phyloP scores from a whole-genome alignment of 1,284 basidiomycete genomes.

The Irpex sp. region DNA sequence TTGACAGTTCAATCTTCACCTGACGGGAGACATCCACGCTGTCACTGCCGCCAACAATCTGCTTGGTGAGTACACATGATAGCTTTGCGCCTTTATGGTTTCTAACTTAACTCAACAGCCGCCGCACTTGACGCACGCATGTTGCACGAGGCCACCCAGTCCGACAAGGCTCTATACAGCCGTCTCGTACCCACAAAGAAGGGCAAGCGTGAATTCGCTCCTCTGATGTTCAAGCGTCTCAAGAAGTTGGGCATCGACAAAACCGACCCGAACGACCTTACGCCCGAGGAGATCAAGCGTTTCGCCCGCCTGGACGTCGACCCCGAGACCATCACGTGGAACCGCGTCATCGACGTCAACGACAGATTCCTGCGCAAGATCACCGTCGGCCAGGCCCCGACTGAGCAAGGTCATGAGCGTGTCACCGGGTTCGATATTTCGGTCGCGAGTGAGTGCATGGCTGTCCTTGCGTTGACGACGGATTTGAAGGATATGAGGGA shows the following conservation, averaged over 20 bases:
- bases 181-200: slow-evolving; percentile 93
- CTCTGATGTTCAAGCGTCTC: slow-evolving; percentile 94
- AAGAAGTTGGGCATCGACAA: slow-evolving; percentile 96
- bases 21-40: slow-evolving; percentile 98
- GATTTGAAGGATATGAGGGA: slow-evolving; percentile 91
- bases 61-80: slow-evolving; percentile 50
- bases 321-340: slow-evolving; percentile 93
- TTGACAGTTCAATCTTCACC: slow-evolving; percentile 86
- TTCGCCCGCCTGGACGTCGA: slow-evolving; percentile 96
- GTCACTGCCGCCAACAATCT: slow-evolving; percentile 98
- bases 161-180: slow-evolving; percentile 92
- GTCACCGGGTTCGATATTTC: slow-evolving; percentile 95
- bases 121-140: slow-evolving; percentile 97
- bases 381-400: slow-evolving; percentile 86
- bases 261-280: slow-evolving; percentile 90
- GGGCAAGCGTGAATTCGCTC: slow-evolving; percentile 92
- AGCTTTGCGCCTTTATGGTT: neutral
- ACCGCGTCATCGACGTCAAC: slow-evolving; percentile 96
- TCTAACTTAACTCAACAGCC: slow-evolving; percentile 43
- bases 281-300: slow-evolving; percentile 85
- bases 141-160: slow-evolving; percentile 96
- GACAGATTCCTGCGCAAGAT: slow-evolving; percentile 96
- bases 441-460: slow-evolving; percentile 98
- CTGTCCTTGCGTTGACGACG: slow-evolving; percentile 90
- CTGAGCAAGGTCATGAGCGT: slow-evolving; percentile 89